Base-by-base conservation (phyloP, 2,329 filamentous ascomycete genomes). In the Plenodomus biglobosus region DNA sequence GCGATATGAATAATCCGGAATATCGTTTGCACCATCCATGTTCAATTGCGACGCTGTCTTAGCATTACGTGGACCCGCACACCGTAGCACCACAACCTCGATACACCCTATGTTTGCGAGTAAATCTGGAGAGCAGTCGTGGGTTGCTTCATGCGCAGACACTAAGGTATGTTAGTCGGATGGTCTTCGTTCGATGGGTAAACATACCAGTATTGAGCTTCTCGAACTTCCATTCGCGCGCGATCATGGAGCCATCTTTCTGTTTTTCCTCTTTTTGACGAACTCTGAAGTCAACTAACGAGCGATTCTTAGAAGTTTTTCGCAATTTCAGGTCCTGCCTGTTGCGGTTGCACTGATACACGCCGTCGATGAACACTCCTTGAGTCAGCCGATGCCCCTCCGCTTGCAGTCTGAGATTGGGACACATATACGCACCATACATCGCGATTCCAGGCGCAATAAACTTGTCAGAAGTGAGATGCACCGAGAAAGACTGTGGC, bases 261-360 rank as follows among this genome's bases (percentile, higher is more conserved):
- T 68, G 64, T 50, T 70, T 72, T 52, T 80, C 76, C 55, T 83
- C 80, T 57, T 80, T 81, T 62, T 83, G 79, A 1, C 79, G 72
- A 3, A 83, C 68, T 7, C 69, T 63, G 44, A 83, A 78, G 45
- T 80, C 74, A 17, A 80, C 65, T 37, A 78, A 61, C 19, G 71
- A 59, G 13, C 56, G 60, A 21, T 53, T 69, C 40, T 70, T 62
- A 5, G 61, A 60, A 20, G 57, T 55, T 17, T 64, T 59, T 8
- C 56, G 50, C 11, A 64, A 61, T 44, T 70, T 64, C 24, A 82
- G 55, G 30, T 74, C 65, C 34, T 73, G 69, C 34, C 75, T 70
- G 61, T 80, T 80, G 47, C 80, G 78, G 50, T 83, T 83, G 65
- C 78, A 80, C 58, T 83, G 80, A 52, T 82, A 82, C 5, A 77